These are phyloP conservation scores for Pluteus cervinus DNA, from an alignment of 768 basidiomycete species.

Conservation along the genomic window DNA sequence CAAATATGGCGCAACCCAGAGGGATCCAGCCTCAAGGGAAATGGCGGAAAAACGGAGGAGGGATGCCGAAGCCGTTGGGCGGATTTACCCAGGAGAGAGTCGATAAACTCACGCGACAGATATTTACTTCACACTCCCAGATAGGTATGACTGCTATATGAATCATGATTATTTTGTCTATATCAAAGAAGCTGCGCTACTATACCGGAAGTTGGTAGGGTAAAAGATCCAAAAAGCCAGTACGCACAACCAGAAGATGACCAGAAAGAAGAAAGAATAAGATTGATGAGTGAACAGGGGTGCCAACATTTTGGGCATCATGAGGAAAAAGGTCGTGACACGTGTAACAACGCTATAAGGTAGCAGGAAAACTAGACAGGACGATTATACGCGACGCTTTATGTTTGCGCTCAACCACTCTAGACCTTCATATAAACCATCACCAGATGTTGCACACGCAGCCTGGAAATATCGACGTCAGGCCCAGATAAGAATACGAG, in stretches of 20 bases:
- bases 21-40: constrained; percentile 56
- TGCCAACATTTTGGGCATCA: constrained; percentile 51
- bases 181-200: background rate
- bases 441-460: constrained; percentile 96
- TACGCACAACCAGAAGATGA: constrained; percentile 19
- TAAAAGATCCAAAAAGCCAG: constrained; percentile 7
- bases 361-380: constrained; percentile 31
- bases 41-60: constrained; percentile 65
- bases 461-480: constrained; percentile 46
- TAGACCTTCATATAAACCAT: constrained; percentile 97
- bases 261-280: constrained; percentile 25
- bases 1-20: constrained; percentile 55
- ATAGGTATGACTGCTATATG: too few relatives aligned
- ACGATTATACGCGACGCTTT: constrained; percentile 70
- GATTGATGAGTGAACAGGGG: constrained; percentile 34
- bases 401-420: constrained; percentile 95
- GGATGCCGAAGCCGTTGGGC: constrained; percentile 73
- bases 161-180: constrained; percentile 1
- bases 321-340: constrained; percentile 56
- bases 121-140: background rate
- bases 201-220: background rate
- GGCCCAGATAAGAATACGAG: constrained; percentile 9
- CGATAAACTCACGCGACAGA: constrained; percentile 27
- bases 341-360: constrained; percentile 46
- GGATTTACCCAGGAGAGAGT: constrained; percentile 66